Conservation (phyloP, 768 basidiomycete species). For the Pleurotus platypus region DNA sequence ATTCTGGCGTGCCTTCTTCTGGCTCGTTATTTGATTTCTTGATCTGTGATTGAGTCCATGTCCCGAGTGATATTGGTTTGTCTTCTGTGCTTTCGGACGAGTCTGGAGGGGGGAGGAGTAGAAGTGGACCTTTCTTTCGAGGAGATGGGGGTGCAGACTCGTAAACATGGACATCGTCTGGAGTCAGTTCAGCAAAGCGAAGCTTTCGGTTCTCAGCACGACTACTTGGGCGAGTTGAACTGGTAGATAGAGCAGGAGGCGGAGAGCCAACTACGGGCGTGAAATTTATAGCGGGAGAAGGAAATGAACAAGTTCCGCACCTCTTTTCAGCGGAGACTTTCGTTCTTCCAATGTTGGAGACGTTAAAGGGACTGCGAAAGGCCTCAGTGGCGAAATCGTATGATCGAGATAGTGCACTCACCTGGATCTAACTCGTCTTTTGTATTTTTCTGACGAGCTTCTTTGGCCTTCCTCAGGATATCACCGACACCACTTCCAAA, state of each 20-base stretch:
- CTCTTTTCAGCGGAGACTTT: neutral
- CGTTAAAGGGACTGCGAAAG: neutral
- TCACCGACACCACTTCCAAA: constrained; percentile 69
- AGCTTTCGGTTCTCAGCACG: constrained; percentile 49
- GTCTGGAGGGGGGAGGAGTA: constrained; percentile 49
- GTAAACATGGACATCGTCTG: constrained; percentile 78
- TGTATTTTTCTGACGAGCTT: constrained; percentile 34
- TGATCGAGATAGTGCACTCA: too few relatives aligned
- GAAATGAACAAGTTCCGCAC: constrained; percentile 6
- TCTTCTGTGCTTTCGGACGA: constrained; percentile 27
- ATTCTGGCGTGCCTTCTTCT: constrained; percentile 76
- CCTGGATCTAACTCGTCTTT: too few relatives aligned
- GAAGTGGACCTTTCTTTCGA: constrained; percentile 45
- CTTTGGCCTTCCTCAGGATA: constrained; percentile 52
- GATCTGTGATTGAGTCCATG: constrained; percentile 5
- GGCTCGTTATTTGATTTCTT: constrained; percentile 22
- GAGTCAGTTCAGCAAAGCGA: constrained; percentile 73
- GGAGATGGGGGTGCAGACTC: constrained; percentile 81
- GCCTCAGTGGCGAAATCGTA: constrained; percentile 3
- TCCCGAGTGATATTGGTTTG: constrained; percentile 9
- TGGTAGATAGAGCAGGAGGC: constrained; percentile 44
- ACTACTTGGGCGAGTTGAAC: constrained; percentile 58
- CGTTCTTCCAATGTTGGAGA: neutral
- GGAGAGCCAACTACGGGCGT: constrained; percentile 26
- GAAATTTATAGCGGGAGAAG: constrained; percentile 3